These are phyloP conservation scores for Fagus crenata DNA, from an alignment of 306 rosid genomes.

Conservation along the genomic window DNA sequence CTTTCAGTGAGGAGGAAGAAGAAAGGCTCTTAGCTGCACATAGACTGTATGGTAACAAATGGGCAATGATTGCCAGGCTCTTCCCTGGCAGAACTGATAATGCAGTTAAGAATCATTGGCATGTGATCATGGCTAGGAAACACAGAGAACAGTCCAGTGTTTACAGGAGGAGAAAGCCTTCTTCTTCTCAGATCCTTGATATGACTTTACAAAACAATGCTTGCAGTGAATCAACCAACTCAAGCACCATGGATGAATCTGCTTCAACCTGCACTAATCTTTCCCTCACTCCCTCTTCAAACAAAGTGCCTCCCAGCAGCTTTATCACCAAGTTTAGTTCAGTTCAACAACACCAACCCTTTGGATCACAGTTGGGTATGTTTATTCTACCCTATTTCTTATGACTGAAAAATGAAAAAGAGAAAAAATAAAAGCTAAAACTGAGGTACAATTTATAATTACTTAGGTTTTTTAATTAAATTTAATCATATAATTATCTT, in stretches of 20 bases:
- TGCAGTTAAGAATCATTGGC: conserved; percentile 96
- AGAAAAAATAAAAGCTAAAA: too few relatives aligned
- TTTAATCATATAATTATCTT: too few relatives aligned
- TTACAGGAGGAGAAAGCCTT: conserved; percentile 57
- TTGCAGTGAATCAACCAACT: conserved; percentile 54
- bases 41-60: conserved; percentile 75
- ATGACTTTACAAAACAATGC: conserved; percentile 39
- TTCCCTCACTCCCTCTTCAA: conserved; percentile 54
- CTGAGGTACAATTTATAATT: too few relatives aligned
- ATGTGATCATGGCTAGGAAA: conserved; percentile 83
- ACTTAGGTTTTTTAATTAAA: too few relatives aligned
- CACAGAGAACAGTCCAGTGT: conserved; percentile 58
- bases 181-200: conserved; percentile 20
- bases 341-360: conserved; percentile 22
- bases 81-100: conserved; percentile 95
- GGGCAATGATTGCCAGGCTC: conserved; percentile 84
- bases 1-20: conserved; percentile 76
- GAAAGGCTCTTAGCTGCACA: conserved; percentile 66
- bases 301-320: conserved; percentile 7
- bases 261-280: conserved; percentile 67
- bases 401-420: too few relatives aligned
- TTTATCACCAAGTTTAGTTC: conserved; percentile 19
- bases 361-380: conserved; percentile 45
- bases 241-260: conserved; percentile 59
- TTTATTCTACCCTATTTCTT: background rate